Evolutionary conservation across 2,329 filamentous ascomycete genomes (phyloP), one percentile per base, ranked within the genome.

Genomic region (Furcasterigmium sp.): DNA sequence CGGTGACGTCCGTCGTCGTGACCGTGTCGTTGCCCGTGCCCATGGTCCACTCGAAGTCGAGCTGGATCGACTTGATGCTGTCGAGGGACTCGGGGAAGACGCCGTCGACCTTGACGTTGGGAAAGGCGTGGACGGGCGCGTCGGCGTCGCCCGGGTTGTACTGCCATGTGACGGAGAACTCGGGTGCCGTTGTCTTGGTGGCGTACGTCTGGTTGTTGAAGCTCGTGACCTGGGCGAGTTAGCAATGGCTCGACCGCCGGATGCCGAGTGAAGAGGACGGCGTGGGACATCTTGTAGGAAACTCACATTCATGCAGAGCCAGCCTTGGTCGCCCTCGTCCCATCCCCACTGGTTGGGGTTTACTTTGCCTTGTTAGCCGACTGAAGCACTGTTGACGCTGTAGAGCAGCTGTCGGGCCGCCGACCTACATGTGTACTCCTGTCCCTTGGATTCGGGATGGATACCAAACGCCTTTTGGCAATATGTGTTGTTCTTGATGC

Each of bases 261-360:
- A n/a, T n/a, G n/a, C n/a, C n/a, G n/a, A n/a, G n/a, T n/a, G n/a
- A n/a, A n/a, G n/a, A n/a, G n/a, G n/a, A 35, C n/a, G 6, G 32
- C 32, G 7, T 35, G 23, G 40, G 43, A 35, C 41, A 34, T 41
- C 32, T 19, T 41, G 30, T 15, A 8, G 43, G 15, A 39, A 17
- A 65, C 74, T 58, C 61, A 77, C 74, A 60, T 75, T 73, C 65
- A 78, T 65, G 55, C 75, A 78, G 20, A 78, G 54, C 15, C 51
- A 55, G 29, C 72, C 71, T 3, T 56, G 52, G 14, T 60, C 55
- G 9, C 60, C 60, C 11, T 58, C 51, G 18, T 60, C 50, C 53
- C 70, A 65, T 50, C 70, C 72, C 74, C 74, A 78, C 57, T 76
- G 74, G 50, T 78, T 78, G 37, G 75, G 74, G 52, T 78, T 77